These are phyloP conservation scores for Pilasporangium apinafurcum DNA, from an alignment of 352 stramenopile genomes.

Conservation along the genomic window DNA sequence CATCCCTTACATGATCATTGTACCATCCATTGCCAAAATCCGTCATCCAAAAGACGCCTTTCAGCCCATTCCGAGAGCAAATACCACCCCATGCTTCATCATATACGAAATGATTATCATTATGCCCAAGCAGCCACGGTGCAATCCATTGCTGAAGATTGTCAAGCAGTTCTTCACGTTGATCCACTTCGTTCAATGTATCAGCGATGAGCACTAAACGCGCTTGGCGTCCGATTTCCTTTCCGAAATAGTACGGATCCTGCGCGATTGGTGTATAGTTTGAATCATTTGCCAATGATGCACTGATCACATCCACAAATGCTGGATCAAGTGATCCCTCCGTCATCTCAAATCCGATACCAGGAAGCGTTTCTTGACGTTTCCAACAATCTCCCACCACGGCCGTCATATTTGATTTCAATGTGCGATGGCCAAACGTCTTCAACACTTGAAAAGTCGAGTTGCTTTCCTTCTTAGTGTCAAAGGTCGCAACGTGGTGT, in stretches of 20 bases:
- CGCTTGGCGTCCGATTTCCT: slow-evolving; percentile 75
- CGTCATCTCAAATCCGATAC: slow-evolving; percentile 36
- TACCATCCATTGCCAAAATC: slow-evolving; percentile 93
- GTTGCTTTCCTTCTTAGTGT: slow-evolving; percentile 10
- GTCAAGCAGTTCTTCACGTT: slow-evolving; percentile 51
- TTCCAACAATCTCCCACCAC: slow-evolving; percentile 58
- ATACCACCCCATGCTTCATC: slow-evolving; percentile 91
- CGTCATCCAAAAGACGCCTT: slow-evolving; percentile 83
- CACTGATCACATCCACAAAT: slow-evolving; percentile 39
- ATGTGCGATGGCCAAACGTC: slow-evolving; percentile 49
- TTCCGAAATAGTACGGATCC: slow-evolving; percentile 85
- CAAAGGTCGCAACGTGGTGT: slow-evolving; percentile 58
- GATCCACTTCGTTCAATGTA: slow-evolving; percentile 35
- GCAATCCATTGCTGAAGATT: slow-evolving; percentile 61
- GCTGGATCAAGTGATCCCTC: slow-evolving; percentile 21
- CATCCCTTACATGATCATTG: slow-evolving; percentile 76
- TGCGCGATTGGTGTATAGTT: slow-evolving; percentile 55
- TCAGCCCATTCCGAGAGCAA: slow-evolving; percentile 88
- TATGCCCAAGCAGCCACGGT: slow-evolving; percentile 74
- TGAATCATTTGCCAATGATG: slow-evolving; percentile 53
- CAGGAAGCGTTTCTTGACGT: slow-evolving; percentile 47
- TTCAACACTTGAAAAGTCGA: slow-evolving; percentile 33
- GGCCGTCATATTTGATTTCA: slow-evolving; percentile 81
- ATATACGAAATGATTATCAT: slow-evolving; percentile 88
- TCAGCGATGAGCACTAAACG: slow-evolving; percentile 80